These are phyloP conservation scores for Gonium pectorale DNA, from an alignment of 139 green algal species.

Conservation along the genomic window DNA sequence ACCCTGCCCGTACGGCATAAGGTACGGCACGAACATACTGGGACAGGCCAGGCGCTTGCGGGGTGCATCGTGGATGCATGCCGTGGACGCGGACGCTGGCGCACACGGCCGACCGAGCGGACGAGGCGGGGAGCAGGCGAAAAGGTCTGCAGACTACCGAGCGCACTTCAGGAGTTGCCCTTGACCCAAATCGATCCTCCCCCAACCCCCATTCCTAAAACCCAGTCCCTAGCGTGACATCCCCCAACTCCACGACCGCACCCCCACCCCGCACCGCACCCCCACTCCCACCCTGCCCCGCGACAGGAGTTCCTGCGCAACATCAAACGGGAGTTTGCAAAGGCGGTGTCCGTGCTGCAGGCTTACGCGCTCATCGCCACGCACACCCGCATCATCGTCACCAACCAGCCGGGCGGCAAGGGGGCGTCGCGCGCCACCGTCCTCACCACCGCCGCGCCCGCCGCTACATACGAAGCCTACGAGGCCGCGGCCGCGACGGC, in stretches of 20 bases:
- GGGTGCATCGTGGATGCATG: no score
- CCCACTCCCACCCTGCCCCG: neutral
- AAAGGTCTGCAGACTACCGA: no score
- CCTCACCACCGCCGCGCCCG: constrained; percentile 72
- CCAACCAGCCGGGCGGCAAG: constrained; percentile 73
- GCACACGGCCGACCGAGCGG: no score
- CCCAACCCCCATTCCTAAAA: no score
- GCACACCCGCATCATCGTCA: constrained; percentile 74
- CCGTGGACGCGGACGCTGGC: no score
- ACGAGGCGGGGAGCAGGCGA: no score
- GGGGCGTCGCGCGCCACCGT: constrained; percentile 64
- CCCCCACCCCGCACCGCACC: no score
- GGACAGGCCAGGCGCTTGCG: no score
- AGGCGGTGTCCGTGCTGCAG: constrained; percentile 80
- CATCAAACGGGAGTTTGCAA: constrained; percentile 87
- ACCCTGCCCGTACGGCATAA: constrained; percentile 89
- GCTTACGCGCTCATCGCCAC: constrained; percentile 80
- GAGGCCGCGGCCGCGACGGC: neutral
- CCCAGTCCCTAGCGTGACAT: no score
- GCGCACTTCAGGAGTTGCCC: no score
- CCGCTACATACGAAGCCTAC: neutral
- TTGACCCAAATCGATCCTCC: neutral
- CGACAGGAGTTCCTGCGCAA: constrained; percentile 72
- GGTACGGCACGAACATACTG: no score
- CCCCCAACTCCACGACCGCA: no score